Conservation (phyloP, 345 rosid genomes). For the Aquilaria yunnanensis region DNA sequence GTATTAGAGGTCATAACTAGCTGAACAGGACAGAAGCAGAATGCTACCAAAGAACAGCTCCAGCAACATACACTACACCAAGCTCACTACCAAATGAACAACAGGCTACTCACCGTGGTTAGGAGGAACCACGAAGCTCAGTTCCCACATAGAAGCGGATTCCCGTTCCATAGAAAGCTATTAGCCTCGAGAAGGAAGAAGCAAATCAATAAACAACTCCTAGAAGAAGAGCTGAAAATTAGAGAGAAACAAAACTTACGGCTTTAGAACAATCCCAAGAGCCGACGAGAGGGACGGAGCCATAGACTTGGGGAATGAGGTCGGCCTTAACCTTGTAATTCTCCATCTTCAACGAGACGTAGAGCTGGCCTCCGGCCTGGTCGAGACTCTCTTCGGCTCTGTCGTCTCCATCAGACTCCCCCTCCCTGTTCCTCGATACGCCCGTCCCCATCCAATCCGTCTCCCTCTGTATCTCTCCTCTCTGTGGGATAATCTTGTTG, state of each 20-base stretch:
- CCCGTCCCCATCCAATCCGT: conserved; percentile 57
- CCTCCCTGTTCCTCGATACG: conserved; percentile 58
- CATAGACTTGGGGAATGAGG: conserved; percentile 88
- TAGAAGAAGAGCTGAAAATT: neutral
- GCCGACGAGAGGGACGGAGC: conserved; percentile 86
- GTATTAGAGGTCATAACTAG: neutral
- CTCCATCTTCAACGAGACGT: conserved; percentile 87
- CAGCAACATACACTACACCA: conserved; percentile 8
- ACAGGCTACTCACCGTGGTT: conserved; percentile 58
- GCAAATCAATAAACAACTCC: neutral
- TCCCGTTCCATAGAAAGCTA: conserved; percentile 90
- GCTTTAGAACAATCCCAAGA: conserved; percentile 96
- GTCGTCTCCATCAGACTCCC: conserved; percentile 28
- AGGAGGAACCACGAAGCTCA: conserved; percentile 95
- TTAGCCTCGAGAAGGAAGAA: neutral
- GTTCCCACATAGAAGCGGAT: conserved; percentile 83
- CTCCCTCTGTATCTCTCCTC: neutral
- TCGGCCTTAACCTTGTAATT: conserved; percentile 70
- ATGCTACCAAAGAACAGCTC: neutral
- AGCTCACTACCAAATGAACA: conserved; percentile 3
- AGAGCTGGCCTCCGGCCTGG: conserved; percentile 82
- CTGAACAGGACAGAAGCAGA: conserved; percentile 5
- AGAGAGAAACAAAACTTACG: conserved; percentile 24
- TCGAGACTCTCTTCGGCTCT: conserved; percentile 47
- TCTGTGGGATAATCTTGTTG: neutral